These are phyloP conservation scores for Apiotrichum akiyoshidainum DNA, from an alignment of 1,284 basidiomycete species.

Conservation along the genomic window DNA sequence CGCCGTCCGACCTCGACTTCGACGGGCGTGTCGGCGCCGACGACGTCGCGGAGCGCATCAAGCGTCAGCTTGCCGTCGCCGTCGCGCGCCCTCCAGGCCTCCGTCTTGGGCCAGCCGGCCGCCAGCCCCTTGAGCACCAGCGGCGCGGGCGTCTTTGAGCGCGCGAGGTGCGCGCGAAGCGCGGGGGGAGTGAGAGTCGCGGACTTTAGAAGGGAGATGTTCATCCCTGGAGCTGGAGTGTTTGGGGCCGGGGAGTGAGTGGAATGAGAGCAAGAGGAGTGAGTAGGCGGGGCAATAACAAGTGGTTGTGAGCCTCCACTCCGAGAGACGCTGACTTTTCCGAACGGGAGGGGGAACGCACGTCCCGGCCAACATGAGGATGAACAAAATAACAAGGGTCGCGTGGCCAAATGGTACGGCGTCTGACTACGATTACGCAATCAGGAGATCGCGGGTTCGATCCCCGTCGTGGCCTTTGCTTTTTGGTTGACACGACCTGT, in stretches of 20 bases:
- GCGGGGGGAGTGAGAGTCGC: conserved; percentile 14
- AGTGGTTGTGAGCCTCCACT: too few species aligned
- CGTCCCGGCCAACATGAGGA: too few species aligned
- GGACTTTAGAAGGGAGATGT: background rate
- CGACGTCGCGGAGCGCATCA: background rate
- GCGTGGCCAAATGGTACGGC: too few species aligned
- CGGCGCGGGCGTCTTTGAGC: background rate
- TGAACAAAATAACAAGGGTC: too few species aligned
- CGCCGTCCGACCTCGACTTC: conserved; percentile 40
- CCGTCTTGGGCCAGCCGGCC: background rate
- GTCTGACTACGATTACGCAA: too few species aligned
- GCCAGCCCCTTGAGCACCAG: conserved; percentile 3
- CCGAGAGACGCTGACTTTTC: too few species aligned
- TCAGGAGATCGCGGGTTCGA: too few species aligned
- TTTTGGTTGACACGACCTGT: too few species aligned
- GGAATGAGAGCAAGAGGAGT: too few species aligned
- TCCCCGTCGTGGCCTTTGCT: too few species aligned
- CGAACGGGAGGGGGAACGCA: too few species aligned
- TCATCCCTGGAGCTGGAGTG: background rate
- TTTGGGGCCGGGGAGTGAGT: background rate
- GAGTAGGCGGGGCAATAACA: too few species aligned
- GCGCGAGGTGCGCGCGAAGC: conserved; percentile 29
- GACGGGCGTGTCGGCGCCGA: conserved; percentile 35
- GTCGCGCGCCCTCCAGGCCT: background rate
- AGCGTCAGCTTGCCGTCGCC: conserved; percentile 2